Conservation (phyloP, 2,329 filamentous ascomycete species). For the Curvularia lunata region DNA sequence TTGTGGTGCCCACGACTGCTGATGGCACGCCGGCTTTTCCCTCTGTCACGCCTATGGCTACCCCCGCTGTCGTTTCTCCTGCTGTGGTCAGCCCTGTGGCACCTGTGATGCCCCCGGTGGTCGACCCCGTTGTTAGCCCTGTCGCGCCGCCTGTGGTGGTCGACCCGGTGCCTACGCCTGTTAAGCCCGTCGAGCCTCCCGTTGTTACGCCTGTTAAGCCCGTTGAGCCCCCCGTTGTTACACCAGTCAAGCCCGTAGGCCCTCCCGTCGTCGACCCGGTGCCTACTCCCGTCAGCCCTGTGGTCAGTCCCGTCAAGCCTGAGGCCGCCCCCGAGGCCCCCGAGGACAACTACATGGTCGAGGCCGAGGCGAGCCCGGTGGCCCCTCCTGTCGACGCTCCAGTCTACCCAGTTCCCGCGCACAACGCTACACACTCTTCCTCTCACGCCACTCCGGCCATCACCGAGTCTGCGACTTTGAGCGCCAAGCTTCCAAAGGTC, state of each 20-base stretch:
- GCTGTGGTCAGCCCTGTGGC: neutral
- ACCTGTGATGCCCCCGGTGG: neutral
- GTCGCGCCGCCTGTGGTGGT: neutral
- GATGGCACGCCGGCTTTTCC: slow-evolving; percentile 13
- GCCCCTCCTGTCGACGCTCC: slow-evolving; percentile 5
- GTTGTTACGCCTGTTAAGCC: neutral
- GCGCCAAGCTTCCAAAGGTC: neutral
- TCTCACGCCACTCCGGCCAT: slow-evolving; percentile 6
- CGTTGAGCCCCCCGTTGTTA: neutral
- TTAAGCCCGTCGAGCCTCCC: neutral
- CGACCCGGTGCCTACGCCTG: no score
- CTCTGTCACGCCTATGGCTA: neutral
- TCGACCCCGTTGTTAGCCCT: neutral
- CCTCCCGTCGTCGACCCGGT: neutral
- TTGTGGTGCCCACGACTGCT: slow-evolving; percentile 26
- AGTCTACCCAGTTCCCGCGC: slow-evolving; percentile 7
- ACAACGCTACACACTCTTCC: slow-evolving; percentile 9
- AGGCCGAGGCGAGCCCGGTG: slow-evolving; percentile 7
- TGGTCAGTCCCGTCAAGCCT: neutral
- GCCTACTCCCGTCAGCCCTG: neutral
- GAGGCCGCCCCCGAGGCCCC: slow-evolving; percentile 1
- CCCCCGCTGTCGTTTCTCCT: neutral
- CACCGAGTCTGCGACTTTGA: slow-evolving; percentile 16
- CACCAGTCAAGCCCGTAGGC: neutral
- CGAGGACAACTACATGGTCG: neutral